phyloP scores from a whole-genome alignment of 2,329 filamentous ascomycete species.

The Alternaria angustiovoidea region DNA sequence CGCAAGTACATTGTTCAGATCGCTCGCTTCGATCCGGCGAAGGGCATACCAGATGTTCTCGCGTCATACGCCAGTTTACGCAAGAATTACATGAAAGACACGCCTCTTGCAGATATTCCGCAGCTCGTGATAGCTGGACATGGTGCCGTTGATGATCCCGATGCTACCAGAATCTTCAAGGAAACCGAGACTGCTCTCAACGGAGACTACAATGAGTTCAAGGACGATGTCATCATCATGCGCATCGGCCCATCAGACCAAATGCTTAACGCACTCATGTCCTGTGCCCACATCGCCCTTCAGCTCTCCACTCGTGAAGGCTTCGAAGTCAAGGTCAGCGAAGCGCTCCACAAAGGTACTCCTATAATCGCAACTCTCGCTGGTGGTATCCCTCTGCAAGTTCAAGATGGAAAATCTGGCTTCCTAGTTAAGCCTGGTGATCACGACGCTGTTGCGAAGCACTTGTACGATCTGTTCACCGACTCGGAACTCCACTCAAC shows the following conservation, averaged over 20 bases:
- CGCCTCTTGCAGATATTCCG: conserved; percentile 61
- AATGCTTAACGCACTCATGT: conserved; percentile 77
- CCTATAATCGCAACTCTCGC: conserved; percentile 78
- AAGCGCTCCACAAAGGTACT: conserved; percentile 80
- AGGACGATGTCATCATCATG: conserved; percentile 74
- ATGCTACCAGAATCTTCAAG: conserved; percentile 76
- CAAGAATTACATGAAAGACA: conserved; percentile 64
- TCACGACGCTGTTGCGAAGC: conserved; percentile 71
- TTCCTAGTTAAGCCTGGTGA: conserved; percentile 78
- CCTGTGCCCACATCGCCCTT: conserved; percentile 75
- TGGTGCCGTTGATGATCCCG: conserved; percentile 81
- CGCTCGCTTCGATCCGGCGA: conserved; percentile 83
- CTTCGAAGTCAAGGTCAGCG: conserved; percentile 87
- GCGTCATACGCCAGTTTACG: conserved; percentile 78
- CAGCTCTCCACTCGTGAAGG: conserved; percentile 84
- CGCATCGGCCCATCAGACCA: conserved; percentile 81
- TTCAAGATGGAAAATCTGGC: conserved; percentile 74
- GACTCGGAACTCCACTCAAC: conserved; percentile 70
- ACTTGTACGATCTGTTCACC: conserved; percentile 72
- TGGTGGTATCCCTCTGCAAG: conserved; percentile 82
- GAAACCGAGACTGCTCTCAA: conserved; percentile 74
- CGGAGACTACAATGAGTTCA: conserved; percentile 59
- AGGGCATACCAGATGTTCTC: conserved; percentile 80
- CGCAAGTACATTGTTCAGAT: conserved; percentile 81
- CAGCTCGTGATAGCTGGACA: conserved; percentile 83